phyloP scores from a whole-genome alignment of 1,284 basidiomycete species.

The Ustilago bromivora region DNA sequence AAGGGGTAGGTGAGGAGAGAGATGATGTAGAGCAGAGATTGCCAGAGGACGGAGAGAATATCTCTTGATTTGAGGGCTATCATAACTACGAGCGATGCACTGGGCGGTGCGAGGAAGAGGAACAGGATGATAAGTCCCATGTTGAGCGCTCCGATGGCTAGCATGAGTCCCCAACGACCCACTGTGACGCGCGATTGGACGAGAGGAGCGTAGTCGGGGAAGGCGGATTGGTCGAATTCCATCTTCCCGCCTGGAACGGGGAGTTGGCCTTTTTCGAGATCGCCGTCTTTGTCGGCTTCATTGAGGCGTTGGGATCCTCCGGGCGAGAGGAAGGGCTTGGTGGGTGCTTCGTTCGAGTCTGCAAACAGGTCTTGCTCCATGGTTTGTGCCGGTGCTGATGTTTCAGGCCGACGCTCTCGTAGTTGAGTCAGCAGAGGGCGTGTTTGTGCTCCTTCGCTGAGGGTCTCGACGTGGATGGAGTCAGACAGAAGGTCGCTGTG shows the following conservation, averaged over 20 bases:
- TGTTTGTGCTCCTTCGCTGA: not conserved
- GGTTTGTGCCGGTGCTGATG: conserved; percentile 12
- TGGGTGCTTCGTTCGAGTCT: conserved; percentile 8
- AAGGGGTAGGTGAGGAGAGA: conserved; percentile 10
- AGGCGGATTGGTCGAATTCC: conserved; percentile 18
- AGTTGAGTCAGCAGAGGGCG: conserved; percentile 5
- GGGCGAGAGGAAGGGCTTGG: conserved; percentile 4
- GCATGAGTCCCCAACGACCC: conserved; percentile 27
- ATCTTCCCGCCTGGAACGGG: not conserved
- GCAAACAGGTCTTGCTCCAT: conserved; percentile 13
- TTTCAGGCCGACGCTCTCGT: not conserved
- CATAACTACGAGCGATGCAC: conserved; percentile 28
- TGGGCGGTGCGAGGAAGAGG: conserved; percentile 24
- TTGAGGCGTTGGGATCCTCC: conserved; percentile 9
- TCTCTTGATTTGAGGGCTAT: conserved; percentile 34
- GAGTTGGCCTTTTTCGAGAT: conserved; percentile 17
- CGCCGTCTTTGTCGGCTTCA: conserved; percentile 13
- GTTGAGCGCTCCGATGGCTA: conserved; percentile 32
- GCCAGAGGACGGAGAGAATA: conserved; percentile 39
- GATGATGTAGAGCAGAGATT: conserved; percentile 24
- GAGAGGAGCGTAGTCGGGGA: conserved; percentile 32
- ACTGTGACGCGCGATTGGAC: conserved; percentile 28
- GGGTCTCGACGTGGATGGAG: not conserved
- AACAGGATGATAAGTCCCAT: conserved; percentile 27
- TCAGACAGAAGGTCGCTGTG: not conserved